Base-by-base conservation (phyloP, 1,139 yeast species). In the Pneumocystis sp. region DNA sequence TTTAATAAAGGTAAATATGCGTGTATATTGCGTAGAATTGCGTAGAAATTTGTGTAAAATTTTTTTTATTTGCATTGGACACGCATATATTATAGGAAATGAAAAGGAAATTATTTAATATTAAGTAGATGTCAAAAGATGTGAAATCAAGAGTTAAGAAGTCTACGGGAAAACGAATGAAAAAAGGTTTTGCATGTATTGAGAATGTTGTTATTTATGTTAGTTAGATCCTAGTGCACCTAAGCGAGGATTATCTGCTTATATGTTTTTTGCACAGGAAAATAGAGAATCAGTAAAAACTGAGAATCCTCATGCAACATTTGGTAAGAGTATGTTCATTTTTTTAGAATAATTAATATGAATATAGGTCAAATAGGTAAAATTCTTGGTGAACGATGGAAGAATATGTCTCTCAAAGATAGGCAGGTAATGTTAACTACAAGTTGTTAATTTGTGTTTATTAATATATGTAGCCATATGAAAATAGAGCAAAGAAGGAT, bases 251-350 rank as follows among this genome's bases (percentile, higher is more conserved):
- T 81, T 93, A 76, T 89, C 97, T 69, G 97, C 97, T 66, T 93
- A 93, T 85, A 91, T 93, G 97, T 91, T 88, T 83, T 93, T 91
- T 75, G 97, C 98, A 73, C 90, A 89, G 76, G 97, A 90, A 75
- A 87, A 88, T 84, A 90, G 97, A 82, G 97, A 91, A 78, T 83
- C 85, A 71, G 96, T 93, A 72, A 84, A 96, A 78, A 85, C 93
- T 69, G 96, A 90, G 77, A 88, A 91, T 83, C 96, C 96, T 71
- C 96, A 95, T 76, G 87, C 89, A 73, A 79, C 91, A 65, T 90
- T 91, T 74, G 96, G 96, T 72, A 73, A 69, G 70, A 59, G n/a
- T 25, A 34, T n/a, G 12, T 15, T 50, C n/a, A 61, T 35, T 35
- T 57, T 62, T 40, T 62, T 19, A 37, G 37, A 19, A n/a, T 19